Evolutionary conservation across 1,284 basidiomycete genomes (phyloP).

Genomic region (Megacollybia platyphylla): DNA sequence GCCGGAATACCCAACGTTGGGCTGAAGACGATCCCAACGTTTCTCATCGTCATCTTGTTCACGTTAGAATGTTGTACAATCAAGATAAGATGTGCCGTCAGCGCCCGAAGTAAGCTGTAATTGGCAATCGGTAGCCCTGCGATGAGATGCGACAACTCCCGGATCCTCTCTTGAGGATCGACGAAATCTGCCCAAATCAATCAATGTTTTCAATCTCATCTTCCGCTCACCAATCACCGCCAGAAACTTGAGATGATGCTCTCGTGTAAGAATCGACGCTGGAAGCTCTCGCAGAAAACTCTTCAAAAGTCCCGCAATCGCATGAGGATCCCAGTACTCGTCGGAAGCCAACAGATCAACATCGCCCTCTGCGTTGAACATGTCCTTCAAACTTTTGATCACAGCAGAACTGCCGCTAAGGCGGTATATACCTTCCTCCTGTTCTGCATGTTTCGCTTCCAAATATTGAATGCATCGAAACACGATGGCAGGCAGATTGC

Average conservation of each 20-base stretch:
- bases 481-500: conserved; percentile 86
- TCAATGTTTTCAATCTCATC: conserved; percentile 1
- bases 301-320: conserved; percentile 87
- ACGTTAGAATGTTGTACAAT: conserved; percentile 83
- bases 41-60: conserved; percentile 99
- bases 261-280: conserved; percentile 82
- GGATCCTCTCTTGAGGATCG: conserved; percentile 78
- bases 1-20: conserved; percentile 92
- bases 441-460: conserved; percentile 83
- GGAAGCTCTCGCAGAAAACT: conserved; percentile 85
- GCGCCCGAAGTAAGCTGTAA: conserved; percentile 85
- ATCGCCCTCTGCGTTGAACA: conserved; percentile 91
- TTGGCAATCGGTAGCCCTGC: conserved; percentile 83
- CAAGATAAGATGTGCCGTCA: conserved; percentile 92
- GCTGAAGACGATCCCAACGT: conserved; percentile 96
- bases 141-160: conserved; percentile 79
- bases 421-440: conserved; percentile 97
- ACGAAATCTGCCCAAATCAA: conserved; percentile 55
- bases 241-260: conserved; percentile 80
- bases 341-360: conserved; percentile 75
- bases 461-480: conserved; percentile 90
- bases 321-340: conserved; percentile 92
- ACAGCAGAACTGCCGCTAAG: conserved; percentile 87
- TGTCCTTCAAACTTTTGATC: conserved; percentile 87
- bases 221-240: conserved; percentile 73